Percentiles rank a stretch among this genome's conserved stretches.
phyloP scores from a whole-genome alignment of 73 alveolate species.

The Stentor coeruleus region DNA sequence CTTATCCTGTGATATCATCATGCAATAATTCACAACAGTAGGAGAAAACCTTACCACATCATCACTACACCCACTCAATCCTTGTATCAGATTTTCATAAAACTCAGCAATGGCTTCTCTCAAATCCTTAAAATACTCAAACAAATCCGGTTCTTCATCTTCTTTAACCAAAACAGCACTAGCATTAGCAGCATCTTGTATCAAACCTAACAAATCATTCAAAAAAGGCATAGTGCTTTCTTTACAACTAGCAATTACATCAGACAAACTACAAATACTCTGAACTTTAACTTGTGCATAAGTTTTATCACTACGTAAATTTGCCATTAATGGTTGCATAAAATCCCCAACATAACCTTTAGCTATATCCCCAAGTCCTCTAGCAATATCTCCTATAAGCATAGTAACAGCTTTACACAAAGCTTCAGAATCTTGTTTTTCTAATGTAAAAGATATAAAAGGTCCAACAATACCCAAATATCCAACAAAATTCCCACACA shows the following conservation, averaged over 20 bases:
- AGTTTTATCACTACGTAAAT: neutral
- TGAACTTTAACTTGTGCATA: neutral
- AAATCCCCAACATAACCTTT: neutral
- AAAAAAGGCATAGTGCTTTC: neutral
- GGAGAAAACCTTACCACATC: neutral
- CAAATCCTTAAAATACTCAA: constrained; percentile 10
- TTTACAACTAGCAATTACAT: neutral
- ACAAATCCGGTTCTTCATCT: neutral
- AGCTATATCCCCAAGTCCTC: neutral
- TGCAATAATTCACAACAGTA: neutral
- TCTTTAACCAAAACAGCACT: neutral
- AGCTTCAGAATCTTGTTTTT: neutral
- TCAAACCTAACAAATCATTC: neutral
- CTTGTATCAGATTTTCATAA: neutral
- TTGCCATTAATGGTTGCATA: neutral
- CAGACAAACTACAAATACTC: neutral
- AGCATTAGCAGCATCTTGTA: constrained; percentile 8
- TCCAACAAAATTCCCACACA: neutral
- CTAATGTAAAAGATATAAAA: neutral
- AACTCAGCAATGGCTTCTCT: constrained; percentile 12
- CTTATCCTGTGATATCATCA: neutral
- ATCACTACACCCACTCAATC: neutral
- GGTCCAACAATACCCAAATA: constrained; percentile 1
- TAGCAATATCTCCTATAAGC: constrained; percentile 11
- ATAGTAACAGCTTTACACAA: neutral